A percentile compares a stretch with the other conserved stretches of the same genome.
Evolutionary conservation across 331 rosid species (phyloP).

Genomic region (Pyracantha coccinea): DNA sequence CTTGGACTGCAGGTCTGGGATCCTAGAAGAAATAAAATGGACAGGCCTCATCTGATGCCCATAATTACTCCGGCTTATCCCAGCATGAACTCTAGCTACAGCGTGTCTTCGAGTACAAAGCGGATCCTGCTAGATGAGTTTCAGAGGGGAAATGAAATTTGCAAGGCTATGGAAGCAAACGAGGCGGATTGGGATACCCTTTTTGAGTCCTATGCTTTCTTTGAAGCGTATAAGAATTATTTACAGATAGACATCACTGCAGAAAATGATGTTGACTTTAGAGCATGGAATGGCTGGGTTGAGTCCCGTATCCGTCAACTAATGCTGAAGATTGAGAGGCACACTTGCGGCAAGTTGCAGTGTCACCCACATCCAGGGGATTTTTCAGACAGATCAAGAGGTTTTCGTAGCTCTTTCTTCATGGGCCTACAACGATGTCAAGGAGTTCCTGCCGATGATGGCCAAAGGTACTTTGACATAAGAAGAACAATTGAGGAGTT

Average conservation of each 20-base stretch:
- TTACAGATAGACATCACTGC: conserved; percentile 75
- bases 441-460: conserved; percentile 27
- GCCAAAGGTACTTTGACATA: conserved; percentile 50
- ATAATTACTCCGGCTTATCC: conserved; percentile 99
- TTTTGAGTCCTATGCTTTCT: conserved; percentile 75
- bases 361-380: conserved; percentile 92
- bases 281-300: conserved; percentile 98
- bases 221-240: conserved; percentile 78
- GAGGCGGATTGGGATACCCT: conserved; percentile 80
- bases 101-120: conserved; percentile 77
- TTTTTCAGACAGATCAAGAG: conserved; percentile 66
- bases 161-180: conserved; percentile 75
- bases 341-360: conserved; percentile 67
- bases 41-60: conserved; percentile 79
- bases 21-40: conserved; percentile 76
- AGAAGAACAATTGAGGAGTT: conserved; percentile 75
- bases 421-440: conserved; percentile 91
- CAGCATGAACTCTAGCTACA: conserved; percentile 94
- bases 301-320: conserved; percentile 91
- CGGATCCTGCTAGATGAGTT: conserved; percentile 80
- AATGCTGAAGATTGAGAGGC: conserved; percentile 79
- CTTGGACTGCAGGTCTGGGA: conserved; percentile 90
- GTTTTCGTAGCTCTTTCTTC: conserved; percentile 67
- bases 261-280: conserved; percentile 64
- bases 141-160: conserved; percentile 80